Conservation (phyloP, 164 flowering plant genomes). For the Aristolochia fimbriata region DNA sequence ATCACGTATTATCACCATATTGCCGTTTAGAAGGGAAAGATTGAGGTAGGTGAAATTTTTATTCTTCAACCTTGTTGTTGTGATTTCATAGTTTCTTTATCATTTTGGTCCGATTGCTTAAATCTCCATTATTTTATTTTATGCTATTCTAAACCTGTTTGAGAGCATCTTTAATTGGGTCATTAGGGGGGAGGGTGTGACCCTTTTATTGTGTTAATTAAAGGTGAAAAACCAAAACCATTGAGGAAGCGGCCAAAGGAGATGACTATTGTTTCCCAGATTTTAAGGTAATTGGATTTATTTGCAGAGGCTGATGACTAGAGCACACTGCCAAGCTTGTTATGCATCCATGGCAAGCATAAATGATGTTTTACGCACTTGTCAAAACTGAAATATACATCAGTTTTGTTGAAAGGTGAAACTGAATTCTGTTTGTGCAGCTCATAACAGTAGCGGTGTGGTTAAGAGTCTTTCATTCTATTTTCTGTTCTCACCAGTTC, state of each 20-base stretch:
- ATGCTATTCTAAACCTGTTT: background rate
- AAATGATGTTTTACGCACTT: background rate
- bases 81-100: background rate
- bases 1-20: conserved; percentile 40
- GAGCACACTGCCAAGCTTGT: background rate
- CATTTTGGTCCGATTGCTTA: background rate
- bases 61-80: conserved; percentile 1
- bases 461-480: background rate
- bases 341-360: background rate
- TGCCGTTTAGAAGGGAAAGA: conserved; percentile 36
- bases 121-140: background rate
- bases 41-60: conserved; percentile 13
- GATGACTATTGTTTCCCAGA: conserved; percentile 14
- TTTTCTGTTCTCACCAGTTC: background rate
- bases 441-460: background rate
- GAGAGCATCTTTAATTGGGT: background rate
- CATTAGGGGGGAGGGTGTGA: conserved; percentile 6
- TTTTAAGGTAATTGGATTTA: conserved; percentile 25
- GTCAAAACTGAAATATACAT: background rate
- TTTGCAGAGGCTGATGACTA: background rate
- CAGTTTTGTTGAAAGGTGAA: background rate
- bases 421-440: background rate
- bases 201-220: conserved; percentile 12
- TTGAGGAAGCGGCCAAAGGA: conserved; percentile 23
- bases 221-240: conserved; percentile 15